Evolutionary conservation across 345 rosid species (phyloP).

Genomic region (Angophora floribunda): DNA sequence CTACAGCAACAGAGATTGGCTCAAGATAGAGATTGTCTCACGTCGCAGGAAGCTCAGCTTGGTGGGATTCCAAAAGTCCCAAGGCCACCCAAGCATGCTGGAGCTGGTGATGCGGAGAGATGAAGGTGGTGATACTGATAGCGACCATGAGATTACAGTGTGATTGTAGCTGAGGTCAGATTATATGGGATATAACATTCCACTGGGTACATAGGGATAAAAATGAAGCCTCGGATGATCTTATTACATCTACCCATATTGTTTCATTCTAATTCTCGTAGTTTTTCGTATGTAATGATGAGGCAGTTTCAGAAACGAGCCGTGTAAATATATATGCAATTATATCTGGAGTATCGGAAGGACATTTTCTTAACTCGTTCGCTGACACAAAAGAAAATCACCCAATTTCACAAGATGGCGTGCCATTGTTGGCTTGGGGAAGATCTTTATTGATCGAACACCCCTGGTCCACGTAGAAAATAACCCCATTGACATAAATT

Average conservation of each 20-base stretch:
- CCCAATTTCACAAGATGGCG: neutral
- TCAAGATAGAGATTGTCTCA: slow-evolving; percentile 20
- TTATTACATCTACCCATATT: neutral
- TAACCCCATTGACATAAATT: neutral
- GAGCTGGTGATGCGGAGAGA: slow-evolving; percentile 5
- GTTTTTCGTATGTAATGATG: neutral
- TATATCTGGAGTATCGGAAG: neutral
- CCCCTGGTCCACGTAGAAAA: neutral
- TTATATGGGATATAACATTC: neutral
- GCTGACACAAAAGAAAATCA: neutral
- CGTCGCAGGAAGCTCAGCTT: slow-evolving; percentile 3
- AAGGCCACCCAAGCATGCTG: neutral
- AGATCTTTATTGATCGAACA: neutral
- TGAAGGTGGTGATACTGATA: slow-evolving; percentile 14
- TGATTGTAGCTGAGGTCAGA: neutral
- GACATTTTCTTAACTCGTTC: neutral
- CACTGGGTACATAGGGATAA: neutral
- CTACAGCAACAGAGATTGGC: slow-evolving; percentile 40
- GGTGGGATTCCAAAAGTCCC: neutral
- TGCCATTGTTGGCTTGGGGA: neutral
- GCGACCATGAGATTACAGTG: neutral
- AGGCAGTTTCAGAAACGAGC: neutral
- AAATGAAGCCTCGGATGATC: neutral
- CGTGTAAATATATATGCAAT: neutral
- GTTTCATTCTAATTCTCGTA: neutral